Conservation (phyloP, 176 grass and related monocot species). For the Leersia perrieri region DNA sequence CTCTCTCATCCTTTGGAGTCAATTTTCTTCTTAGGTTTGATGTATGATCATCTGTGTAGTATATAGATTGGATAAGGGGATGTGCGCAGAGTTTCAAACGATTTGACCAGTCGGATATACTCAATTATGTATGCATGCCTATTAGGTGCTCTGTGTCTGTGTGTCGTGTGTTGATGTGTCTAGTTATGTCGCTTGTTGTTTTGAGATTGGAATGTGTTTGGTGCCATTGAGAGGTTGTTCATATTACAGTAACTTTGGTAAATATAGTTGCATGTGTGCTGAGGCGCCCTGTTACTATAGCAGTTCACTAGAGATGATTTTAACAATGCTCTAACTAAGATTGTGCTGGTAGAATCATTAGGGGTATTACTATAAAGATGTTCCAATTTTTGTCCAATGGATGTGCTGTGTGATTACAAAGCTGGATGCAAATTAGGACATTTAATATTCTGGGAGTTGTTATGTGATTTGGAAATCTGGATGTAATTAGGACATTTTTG, state of each 20-base stretch:
- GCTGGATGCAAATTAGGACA: neutral
- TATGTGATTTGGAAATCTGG: neutral
- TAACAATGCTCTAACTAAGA: neutral
- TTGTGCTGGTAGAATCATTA: neutral
- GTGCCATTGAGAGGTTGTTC: neutral
- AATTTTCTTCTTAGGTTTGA: neutral
- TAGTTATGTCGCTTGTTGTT: neutral
- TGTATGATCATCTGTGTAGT: neutral
- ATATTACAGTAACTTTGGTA: neutral
- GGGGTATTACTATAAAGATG: neutral
- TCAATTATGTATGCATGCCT: neutral
- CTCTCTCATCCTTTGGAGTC: neutral
- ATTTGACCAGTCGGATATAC: neutral
- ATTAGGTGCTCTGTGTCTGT: neutral
- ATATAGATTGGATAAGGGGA: neutral
- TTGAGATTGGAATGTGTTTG: neutral
- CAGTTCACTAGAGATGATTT: neutral
- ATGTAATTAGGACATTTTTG: neutral
- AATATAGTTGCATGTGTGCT: neutral
- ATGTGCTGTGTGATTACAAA: neutral
- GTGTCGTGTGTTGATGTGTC: neutral
- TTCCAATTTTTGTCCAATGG: neutral
- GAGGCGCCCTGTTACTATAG: neutral
- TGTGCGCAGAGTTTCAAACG: neutral
- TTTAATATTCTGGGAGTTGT: neutral